Evolutionary conservation across 106 monocot genomes (phyloP), one percentile per base, ranked within the genome.

Genomic region (Amphibolis antarctica): DNA sequence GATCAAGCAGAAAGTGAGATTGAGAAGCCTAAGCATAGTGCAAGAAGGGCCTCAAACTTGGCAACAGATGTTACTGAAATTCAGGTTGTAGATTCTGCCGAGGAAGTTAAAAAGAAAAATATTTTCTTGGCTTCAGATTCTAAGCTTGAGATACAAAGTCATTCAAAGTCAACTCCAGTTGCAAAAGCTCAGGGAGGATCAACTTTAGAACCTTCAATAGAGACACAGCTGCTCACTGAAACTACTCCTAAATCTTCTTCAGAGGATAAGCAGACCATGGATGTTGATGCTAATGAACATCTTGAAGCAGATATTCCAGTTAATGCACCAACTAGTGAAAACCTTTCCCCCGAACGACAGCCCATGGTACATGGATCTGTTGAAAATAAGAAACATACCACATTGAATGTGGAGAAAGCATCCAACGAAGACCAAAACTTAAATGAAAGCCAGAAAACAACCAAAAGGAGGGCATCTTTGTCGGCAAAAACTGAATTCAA

Each of bases 401-500:
- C 3, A 10, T 53, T 62, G 63, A 82, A 82, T 71, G 75, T 63
- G 49, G 65, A 72, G 1, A n/a, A 69, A 63, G 60, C 24, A n/a
- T 63, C 67, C 13, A 82, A 74, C 51, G 94, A 80, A 67, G 88
- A 85, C 25, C 76, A 69, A 67, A 11, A 18, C 5, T 53, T 51
- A 66, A 51, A 29, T 65, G 85, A 79, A 46, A 77, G 52, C 62
- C 48, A 71, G 20, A 96, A 82, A 70, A 70, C 48, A 4, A 81
- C 36, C 46, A 94, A 84, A 60, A 79, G 86, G 64, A 86, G 86
- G 69, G 51, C 80, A 63, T 93, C 93, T 60, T 85, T 88, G 72
- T 69, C 88, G 26, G 73, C 66, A 31, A 82, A 75, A 63, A 50
- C 76, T 21, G 92, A 88, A 46, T 69, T 80, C 60, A 53, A 54